Conservation (phyloP, 768 basidiomycete species). For the Phylloporus rhodoxanthus region DNA sequence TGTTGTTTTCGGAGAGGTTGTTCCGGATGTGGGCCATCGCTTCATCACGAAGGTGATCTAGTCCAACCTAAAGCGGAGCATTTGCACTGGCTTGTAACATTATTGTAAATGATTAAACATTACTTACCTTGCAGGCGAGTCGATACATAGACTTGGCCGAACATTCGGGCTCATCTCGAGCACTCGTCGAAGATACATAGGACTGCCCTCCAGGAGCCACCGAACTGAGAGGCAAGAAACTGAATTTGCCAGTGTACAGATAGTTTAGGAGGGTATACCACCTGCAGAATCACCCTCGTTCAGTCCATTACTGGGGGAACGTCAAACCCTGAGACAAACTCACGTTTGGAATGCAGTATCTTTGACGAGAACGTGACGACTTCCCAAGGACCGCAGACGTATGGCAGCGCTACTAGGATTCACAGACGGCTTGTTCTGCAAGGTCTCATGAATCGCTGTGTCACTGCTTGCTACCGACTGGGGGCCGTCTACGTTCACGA, state of each 20-base stretch:
- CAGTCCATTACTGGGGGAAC: background rate
- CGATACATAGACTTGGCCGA: slow-evolving; percentile 44
- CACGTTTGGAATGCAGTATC: slow-evolving; percentile 26
- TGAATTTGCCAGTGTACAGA: slow-evolving; percentile 32
- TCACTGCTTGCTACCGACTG: background rate
- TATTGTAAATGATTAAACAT: background rate
- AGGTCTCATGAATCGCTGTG: background rate
- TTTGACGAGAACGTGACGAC: slow-evolving; percentile 19
- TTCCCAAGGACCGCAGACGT: background rate
- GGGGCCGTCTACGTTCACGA: background rate
- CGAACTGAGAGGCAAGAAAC: slow-evolving; percentile 31
- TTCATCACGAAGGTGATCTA: slow-evolving; percentile 12
- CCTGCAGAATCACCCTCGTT: slow-evolving; percentile 12
- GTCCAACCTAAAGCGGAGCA: slow-evolving; percentile 11
- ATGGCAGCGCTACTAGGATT: background rate
- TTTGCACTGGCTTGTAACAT: background rate
- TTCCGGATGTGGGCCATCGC: slow-evolving; percentile 16
- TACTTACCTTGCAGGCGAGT: slow-evolving; percentile 34
- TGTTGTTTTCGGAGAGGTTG: slow-evolving; percentile 20
- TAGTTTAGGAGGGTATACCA: slow-evolving; percentile 37
- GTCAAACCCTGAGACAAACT: background rate
- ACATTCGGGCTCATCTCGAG: slow-evolving; percentile 17
- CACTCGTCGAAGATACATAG: background rate
- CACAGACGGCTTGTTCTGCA: background rate
- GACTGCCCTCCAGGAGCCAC: background rate